phyloP scores from a whole-genome alignment of 805 yeast genomes.

The Kazachstania psychrophila region DNA sequence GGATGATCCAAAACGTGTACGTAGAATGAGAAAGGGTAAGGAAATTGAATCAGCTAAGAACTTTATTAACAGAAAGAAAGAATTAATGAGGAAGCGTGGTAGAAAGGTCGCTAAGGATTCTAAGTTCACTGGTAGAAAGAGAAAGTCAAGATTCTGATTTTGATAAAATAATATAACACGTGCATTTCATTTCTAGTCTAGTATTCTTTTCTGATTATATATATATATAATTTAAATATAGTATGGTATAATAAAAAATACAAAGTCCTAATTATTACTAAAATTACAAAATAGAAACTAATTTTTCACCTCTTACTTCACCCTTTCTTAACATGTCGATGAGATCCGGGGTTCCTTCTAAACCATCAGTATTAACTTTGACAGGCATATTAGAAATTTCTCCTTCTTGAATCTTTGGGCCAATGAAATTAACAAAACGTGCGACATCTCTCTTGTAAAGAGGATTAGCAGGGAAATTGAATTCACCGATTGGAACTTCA shows the following conservation, averaged over 20 bases:
- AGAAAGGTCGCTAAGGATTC: slow-evolving; percentile 82
- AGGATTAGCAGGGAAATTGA: slow-evolving; percentile 19
- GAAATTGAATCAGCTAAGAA: slow-evolving; percentile 60
- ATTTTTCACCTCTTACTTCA: slow-evolving; percentile 24
- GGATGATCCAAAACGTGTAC: slow-evolving; percentile 3
- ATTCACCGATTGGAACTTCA: slow-evolving; percentile 25
- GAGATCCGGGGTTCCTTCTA: slow-evolving; percentile 22
- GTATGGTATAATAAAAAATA: not conserved
- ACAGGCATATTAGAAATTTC: slow-evolving; percentile 28
- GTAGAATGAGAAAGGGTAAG: slow-evolving; percentile 22
- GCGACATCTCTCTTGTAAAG: slow-evolving; percentile 18
- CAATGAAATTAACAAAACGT: slow-evolving; percentile 23
- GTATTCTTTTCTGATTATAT: not conserved
- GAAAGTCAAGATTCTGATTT: slow-evolving; percentile 52
- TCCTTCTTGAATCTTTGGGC: slow-evolving; percentile 18
- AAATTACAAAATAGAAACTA: slow-evolving; percentile 12
- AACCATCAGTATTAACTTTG: slow-evolving; percentile 24
- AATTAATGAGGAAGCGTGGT: slow-evolving; percentile 84
- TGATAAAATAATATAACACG: not conserved
- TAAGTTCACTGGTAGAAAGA: slow-evolving; percentile 80
- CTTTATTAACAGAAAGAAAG: slow-evolving; percentile 84
- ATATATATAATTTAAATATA: slow-evolving; percentile 1
- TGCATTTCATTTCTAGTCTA: not conserved
- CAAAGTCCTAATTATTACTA: not conserved
- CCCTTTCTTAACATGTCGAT: slow-evolving; percentile 21